These are phyloP conservation scores for Bathelium albidoporum DNA, from an alignment of 495 filamentous ascomycete species.

Conservation along the genomic window DNA sequence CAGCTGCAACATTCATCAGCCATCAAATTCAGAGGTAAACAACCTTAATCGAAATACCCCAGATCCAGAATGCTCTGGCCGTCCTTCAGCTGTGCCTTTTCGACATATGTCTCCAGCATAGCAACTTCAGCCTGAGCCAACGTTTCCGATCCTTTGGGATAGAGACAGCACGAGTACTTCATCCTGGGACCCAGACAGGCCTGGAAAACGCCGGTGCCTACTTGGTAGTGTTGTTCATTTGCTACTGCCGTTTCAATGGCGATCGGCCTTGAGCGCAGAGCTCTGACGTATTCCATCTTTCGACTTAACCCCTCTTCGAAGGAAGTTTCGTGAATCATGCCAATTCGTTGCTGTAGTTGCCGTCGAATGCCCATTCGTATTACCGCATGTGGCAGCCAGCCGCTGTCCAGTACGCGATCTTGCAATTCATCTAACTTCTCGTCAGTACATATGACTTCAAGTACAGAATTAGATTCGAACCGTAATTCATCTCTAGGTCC, in stretches of 20 bases:
- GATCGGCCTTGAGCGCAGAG: slow-evolving; percentile 45
- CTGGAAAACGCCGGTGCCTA: slow-evolving; percentile 47
- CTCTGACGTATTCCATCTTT: slow-evolving; percentile 49
- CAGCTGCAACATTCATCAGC: slow-evolving; percentile 31
- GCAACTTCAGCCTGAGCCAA: slow-evolving; percentile 51
- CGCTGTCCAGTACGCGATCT: slow-evolving; percentile 40
- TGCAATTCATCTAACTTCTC: not conserved
- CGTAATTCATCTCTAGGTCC: not conserved
- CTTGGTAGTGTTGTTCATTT: slow-evolving; percentile 60
- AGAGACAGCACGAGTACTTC: slow-evolving; percentile 54
- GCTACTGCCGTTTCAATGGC: slow-evolving; percentile 51
- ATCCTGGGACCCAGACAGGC: slow-evolving; percentile 51
- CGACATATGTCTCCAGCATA: slow-evolving; percentile 52
- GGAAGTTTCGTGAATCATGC: slow-evolving; percentile 36
- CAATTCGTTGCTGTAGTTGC: slow-evolving; percentile 44
- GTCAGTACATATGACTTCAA: not conserved
- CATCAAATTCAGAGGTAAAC: not conserved
- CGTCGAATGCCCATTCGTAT: slow-evolving; percentile 47
- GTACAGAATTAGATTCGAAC: not conserved
- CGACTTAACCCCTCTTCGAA: slow-evolving; percentile 36
- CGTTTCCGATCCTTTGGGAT: slow-evolving; percentile 44
- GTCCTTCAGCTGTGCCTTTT: slow-evolving; percentile 44
- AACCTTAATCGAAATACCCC: slow-evolving; percentile 32
- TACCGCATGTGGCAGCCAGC: slow-evolving; percentile 46
- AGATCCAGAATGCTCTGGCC: slow-evolving; percentile 54